Percentiles rank a stretch among this genome's conserved stretches.
Evolutionary conservation across 169 alveolate genomes (phyloP).

Genomic region (Plasmodium vivax): DNA sequence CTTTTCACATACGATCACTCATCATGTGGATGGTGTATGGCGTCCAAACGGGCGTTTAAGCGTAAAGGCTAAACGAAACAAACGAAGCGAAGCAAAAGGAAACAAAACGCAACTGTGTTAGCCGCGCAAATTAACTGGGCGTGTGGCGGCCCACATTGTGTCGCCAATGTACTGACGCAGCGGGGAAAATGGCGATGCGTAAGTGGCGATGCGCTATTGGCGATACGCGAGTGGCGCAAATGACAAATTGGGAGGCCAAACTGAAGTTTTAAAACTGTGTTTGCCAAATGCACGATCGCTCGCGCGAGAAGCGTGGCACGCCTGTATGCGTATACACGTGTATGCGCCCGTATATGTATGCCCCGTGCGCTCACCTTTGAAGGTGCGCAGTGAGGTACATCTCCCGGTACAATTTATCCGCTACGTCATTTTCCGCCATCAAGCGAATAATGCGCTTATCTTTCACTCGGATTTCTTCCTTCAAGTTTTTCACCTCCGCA

Average conservation of each 20-base stretch:
- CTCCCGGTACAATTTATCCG: conserved; percentile 29
- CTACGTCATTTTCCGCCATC: conserved; percentile 20
- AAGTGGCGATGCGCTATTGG: not conserved
- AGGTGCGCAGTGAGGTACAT: not conserved
- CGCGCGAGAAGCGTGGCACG: not conserved
- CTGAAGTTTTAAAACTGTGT: not conserved
- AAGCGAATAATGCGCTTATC: conserved; percentile 27
- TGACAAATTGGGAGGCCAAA: not conserved
- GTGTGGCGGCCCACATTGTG: not conserved
- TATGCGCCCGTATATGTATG: too few relatives aligned
- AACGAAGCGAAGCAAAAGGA: not conserved
- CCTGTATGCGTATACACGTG: not conserved
- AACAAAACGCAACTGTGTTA: not conserved
- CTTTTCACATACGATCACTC: not conserved
- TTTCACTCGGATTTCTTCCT: conserved; percentile 18
- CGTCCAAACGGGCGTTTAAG: not conserved
- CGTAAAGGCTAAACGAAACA: not conserved
- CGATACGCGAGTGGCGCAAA: not conserved
- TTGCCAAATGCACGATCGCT: not conserved
- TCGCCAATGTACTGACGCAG: not conserved
- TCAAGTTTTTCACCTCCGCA: conserved; percentile 17
- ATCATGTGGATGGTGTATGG: not conserved
- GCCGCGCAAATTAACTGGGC: not conserved
- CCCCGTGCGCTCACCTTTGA: not conserved
- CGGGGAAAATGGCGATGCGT: not conserved